Evolutionary conservation across 441 rosid species (phyloP), one percentile per base, ranked within the genome.

Genomic region (Codiaeum variegatum): DNA sequence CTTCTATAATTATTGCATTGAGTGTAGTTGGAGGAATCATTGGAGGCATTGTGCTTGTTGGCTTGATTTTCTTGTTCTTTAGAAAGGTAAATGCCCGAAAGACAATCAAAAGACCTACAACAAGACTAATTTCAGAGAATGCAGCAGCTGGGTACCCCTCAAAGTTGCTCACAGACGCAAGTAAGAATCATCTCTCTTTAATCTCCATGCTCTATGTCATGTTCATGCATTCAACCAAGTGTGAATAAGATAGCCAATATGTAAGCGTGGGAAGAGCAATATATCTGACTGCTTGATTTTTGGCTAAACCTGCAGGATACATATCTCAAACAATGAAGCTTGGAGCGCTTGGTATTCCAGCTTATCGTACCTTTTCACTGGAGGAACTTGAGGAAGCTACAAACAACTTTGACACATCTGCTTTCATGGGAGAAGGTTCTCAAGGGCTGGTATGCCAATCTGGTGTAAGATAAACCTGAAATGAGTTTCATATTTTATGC

Each of bases 401-500:
- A 42, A 83, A 83, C 73, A 90, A 90, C 85, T 95, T 91, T 29
- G 87, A 89, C 72, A 81, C 95, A 54, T 84, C 95, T 71, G 86
- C 93, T 79, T 95, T 92, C 78, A 91, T 95, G 86, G 98, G 97
- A 55, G 91, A 92, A 88, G 93, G 96, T 52, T 92, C 95, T 84
- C 87, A 84, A 76, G 98, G 99, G 44, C 97, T 88, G 96, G 97
- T 88, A 83, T 18, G 66, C 64, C 19, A 2, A 44, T 55, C 16
- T 72, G 28, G 7, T 3, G 42, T 15, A 2, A 24, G 28, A 23
- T 16, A 36, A 15, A 28, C 38, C 21, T 52, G 31, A 34, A 15
- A 8, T 32, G 24, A 29, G 38, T 23, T 69, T 52, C 10, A 46
- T 23, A 16, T 46, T 46, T 36, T 3, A 32, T 49, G 29, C 51